These are phyloP conservation scores for Botryotinia globosa DNA, from an alignment of 2,329 filamentous ascomycete genomes.

Conservation along the genomic window DNA sequence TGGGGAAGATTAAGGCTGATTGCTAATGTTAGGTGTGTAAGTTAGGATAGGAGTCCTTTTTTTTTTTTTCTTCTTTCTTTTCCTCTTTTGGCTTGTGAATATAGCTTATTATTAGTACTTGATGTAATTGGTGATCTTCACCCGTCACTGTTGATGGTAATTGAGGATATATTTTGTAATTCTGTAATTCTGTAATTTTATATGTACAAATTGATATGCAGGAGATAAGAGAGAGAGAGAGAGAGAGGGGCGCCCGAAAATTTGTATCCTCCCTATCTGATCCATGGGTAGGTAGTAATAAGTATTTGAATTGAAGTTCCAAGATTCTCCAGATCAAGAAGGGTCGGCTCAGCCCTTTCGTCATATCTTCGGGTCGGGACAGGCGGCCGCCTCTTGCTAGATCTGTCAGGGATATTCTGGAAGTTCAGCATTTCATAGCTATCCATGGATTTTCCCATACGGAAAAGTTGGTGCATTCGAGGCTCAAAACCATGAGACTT, in stretches of 20 bases:
- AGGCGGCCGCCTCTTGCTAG: conserved; percentile 2
- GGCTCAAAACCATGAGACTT: conserved; percentile 30
- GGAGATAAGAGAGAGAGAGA: neutral
- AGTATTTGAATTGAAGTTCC: neutral
- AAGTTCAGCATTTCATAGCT: neutral
- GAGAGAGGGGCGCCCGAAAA: neutral
- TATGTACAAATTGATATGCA: conserved; percentile 6
- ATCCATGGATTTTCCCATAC: neutral
- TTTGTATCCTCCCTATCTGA: neutral
- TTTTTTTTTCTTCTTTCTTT: too few species aligned
- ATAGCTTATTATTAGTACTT: neutral
- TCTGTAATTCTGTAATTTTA: neutral
- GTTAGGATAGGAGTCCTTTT: neutral
- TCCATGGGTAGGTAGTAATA: too few species aligned
- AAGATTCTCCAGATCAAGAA: conserved; percentile 1
- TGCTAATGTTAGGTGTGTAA: neutral
- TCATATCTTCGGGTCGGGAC: neutral
- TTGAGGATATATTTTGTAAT: neutral
- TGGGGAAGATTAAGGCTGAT: conserved; percentile 16
- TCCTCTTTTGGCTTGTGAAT: conserved; percentile 15
- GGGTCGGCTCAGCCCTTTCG: neutral
- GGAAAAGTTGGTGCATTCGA: neutral
- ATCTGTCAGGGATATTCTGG: neutral
- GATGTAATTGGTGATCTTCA: neutral
- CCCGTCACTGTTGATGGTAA: neutral